These are phyloP conservation scores for Coniochaeta pulveracea DNA, from an alignment of 2,329 filamentous ascomycete species.

Conservation along the genomic window DNA sequence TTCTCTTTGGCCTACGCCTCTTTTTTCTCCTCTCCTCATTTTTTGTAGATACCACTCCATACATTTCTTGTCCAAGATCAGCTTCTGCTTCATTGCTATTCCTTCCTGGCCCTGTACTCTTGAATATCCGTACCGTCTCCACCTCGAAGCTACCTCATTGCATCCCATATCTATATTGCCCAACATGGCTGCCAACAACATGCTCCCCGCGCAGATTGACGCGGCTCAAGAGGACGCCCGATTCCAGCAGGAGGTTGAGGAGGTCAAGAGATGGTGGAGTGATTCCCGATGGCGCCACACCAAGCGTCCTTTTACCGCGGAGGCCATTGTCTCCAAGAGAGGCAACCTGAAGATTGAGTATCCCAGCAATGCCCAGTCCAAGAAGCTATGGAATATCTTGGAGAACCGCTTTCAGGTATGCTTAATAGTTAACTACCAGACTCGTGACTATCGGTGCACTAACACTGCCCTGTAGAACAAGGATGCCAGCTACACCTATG, in stretches of 20 bases:
- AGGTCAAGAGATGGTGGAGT: conserved; percentile 89
- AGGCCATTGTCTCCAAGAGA: conserved; percentile 93
- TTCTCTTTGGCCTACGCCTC: too few relatives aligned
- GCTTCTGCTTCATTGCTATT: conserved; percentile 3
- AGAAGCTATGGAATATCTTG: conserved; percentile 90
- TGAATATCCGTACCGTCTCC: too few relatives aligned
- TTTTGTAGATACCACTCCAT: too few relatives aligned
- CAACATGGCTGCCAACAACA: conserved; percentile 51
- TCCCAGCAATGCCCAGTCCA: conserved; percentile 75
- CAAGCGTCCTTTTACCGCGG: conserved; percentile 84
- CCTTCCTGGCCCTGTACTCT: conserved; percentile 2
- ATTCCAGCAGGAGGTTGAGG: conserved; percentile 73
- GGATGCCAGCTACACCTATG: conserved; percentile 89
- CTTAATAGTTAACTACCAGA: conserved; percentile 14
- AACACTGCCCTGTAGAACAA: conserved; percentile 42
- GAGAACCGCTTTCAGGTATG: conserved; percentile 73
- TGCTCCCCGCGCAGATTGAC: conserved; percentile 46
- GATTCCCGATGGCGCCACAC: conserved; percentile 89
- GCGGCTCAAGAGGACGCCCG: conserved; percentile 49
- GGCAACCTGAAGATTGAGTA: conserved; percentile 87
- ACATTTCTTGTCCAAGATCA: too few relatives aligned
- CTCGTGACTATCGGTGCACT: background rate
- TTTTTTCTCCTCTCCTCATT: too few relatives aligned
- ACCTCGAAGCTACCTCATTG: too few relatives aligned
- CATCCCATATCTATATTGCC: conserved; percentile 10